A percentile compares a stretch with the other conserved stretches of the same genome.
Conservation (phyloP, 139 green algal genomes). For the Closterium sp. region DNA sequence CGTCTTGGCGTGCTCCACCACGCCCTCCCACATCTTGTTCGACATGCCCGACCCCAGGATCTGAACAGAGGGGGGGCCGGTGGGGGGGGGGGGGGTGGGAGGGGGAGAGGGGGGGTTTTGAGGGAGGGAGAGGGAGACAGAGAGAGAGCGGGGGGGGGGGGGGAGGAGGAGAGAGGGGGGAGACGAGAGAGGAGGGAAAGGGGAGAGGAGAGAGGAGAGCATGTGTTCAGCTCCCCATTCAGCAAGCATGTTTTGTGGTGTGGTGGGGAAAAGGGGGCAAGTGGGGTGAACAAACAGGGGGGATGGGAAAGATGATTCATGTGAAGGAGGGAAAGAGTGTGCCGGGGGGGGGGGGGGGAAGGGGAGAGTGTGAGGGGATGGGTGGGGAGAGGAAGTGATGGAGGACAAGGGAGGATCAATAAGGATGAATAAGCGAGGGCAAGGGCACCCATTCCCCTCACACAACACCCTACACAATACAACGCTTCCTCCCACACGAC, state of each 20-base stretch:
- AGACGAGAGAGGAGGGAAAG: not conserved
- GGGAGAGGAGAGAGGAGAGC: not conserved
- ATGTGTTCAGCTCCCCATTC: too few relatives aligned
- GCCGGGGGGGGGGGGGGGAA: too few relatives aligned
- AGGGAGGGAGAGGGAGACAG: not conserved
- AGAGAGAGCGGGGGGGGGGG: not conserved
- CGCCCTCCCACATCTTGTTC: conserved; percentile 49
- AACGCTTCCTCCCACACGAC: too few relatives aligned
- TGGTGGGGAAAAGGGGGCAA: too few relatives aligned
- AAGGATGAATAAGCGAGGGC: too few relatives aligned
- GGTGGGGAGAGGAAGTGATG: not conserved
- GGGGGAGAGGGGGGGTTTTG: not conserved
- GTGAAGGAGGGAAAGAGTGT: too few relatives aligned
- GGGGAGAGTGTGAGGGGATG: not conserved
- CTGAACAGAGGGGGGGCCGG: not conserved
- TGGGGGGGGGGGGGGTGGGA: not conserved
- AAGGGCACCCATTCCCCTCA: too few relatives aligned
- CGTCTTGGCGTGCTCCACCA: conserved; percentile 47
- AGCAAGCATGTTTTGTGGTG: too few relatives aligned
- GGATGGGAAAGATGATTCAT: too few relatives aligned
- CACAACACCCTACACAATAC: too few relatives aligned
- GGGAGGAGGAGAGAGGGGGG: not conserved
- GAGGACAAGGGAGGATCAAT: too few relatives aligned
- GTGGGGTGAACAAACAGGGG: too few relatives aligned
- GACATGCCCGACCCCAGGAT: conserved; percentile 42